A percentile compares a stretch with the other conserved stretches of the same genome.
These are phyloP conservation scores for Talaromyces stipitatus DNA, from an alignment of 495 filamentous ascomycete species.

Conservation along the genomic window DNA sequence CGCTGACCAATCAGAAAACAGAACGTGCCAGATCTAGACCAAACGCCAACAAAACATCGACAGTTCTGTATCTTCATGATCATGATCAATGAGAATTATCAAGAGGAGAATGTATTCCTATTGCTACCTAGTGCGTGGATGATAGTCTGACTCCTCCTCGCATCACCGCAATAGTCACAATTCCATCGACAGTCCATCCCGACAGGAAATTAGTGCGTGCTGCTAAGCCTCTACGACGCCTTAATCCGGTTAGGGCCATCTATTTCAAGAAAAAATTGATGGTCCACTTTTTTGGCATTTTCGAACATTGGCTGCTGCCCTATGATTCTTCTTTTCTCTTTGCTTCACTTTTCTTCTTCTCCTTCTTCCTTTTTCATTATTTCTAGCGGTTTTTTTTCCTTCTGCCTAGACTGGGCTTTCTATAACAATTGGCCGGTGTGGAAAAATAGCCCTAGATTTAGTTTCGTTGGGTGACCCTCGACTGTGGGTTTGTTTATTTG, in stretches of 20 bases:
- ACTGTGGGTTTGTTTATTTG: background rate
- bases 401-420: background rate
- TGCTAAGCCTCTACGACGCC: background rate
- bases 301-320: background rate
- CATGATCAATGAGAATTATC: background rate
- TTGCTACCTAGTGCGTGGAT: background rate
- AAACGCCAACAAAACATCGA: background rate
- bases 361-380: background rate
- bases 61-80: no score
- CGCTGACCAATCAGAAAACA: background rate
- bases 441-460: background rate
- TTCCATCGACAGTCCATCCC: no score
- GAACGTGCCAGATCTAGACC: background rate
- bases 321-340: background rate
- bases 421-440: background rate
- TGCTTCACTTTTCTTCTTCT: background rate
- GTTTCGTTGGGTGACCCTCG: background rate
- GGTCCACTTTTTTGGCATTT: background rate
- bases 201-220: background rate
- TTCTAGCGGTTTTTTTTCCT: background rate
- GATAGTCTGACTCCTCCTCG: no score
- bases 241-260: background rate
- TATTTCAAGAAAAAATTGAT: background rate
- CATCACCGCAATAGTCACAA: no score
- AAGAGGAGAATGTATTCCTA: background rate